Evolutionary conservation across 306 rosid species (phyloP).

Genomic region (Lupinus albus): DNA sequence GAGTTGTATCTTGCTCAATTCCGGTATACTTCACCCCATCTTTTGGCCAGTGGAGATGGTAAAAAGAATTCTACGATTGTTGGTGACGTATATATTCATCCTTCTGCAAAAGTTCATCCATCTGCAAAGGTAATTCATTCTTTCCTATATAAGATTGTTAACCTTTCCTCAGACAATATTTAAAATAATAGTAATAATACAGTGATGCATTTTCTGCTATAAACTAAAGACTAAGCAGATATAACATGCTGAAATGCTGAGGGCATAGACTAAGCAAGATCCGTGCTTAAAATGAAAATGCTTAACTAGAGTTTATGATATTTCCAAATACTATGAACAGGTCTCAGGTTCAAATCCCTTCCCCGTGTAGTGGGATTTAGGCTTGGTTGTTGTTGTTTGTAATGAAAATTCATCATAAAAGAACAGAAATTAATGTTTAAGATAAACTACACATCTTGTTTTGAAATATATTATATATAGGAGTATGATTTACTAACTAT

Average conservation of each 20-base stretch:
- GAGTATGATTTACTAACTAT: background rate
- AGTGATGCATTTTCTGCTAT: constrained; percentile 25
- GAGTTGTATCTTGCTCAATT: constrained; percentile 87
- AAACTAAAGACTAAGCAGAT: background rate
- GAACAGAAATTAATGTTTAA: background rate
- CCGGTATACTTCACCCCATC: constrained; percentile 63
- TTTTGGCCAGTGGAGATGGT: constrained; percentile 80
- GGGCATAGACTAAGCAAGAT: background rate
- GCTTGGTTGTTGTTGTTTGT: no score
- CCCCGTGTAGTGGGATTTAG: no score
- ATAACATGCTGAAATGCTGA: constrained; percentile 14
- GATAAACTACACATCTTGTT: background rate
- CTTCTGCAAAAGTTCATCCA: constrained; percentile 96
- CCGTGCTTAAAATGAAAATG: background rate
- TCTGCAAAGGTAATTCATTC: constrained; percentile 74
- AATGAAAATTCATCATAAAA: background rate
- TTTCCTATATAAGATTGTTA: constrained; percentile 23
- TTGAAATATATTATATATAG: background rate
- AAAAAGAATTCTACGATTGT: constrained; percentile 57
- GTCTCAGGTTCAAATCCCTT: no score
- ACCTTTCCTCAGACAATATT: constrained; percentile 1
- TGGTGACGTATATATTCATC: constrained; percentile 88
- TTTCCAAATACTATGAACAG: background rate
- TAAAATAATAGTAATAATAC: background rate
- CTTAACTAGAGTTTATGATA: background rate